phyloP scores from a whole-genome alignment of 2,329 filamentous ascomycete species.

The Teratosphaeriaceae sp. region DNA sequence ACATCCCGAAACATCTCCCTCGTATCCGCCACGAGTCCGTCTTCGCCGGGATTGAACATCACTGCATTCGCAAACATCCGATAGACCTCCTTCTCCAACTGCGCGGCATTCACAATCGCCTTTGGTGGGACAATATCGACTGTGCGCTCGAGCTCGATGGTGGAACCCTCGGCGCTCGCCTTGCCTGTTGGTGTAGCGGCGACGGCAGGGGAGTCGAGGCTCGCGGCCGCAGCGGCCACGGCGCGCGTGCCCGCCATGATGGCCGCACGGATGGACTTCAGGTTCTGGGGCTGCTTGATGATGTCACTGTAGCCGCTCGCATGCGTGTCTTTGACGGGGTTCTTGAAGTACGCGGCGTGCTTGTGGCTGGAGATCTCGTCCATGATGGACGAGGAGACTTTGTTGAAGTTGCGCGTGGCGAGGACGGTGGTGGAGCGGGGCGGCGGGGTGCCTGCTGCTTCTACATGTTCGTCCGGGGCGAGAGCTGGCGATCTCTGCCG shows the following conservation, averaged over 20 bases:
- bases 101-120: slow-evolving; percentile 86
- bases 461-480: slow-evolving; percentile 9
- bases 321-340: slow-evolving; percentile 43
- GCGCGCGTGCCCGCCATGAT: slow-evolving; percentile 49
- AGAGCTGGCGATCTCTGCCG: slow-evolving; percentile 24
- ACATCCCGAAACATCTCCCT: slow-evolving; percentile 86
- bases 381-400: slow-evolving; percentile 43
- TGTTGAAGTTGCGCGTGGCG: slow-evolving; percentile 43
- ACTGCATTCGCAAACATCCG: slow-evolving; percentile 98
- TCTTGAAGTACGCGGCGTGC: slow-evolving; percentile 45
- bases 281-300: slow-evolving; percentile 45
- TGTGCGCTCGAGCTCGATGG: slow-evolving; percentile 59
- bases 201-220: slow-evolving; percentile 50
- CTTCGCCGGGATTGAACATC: slow-evolving; percentile 96
- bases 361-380: slow-evolving; percentile 47
- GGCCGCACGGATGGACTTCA: slow-evolving; percentile 45
- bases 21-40: slow-evolving; percentile 81
- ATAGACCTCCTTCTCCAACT: slow-evolving; percentile 87
- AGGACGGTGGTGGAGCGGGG: slow-evolving; percentile 31
- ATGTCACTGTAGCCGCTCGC: slow-evolving; percentile 47
- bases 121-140: slow-evolving; percentile 77
- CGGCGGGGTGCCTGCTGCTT: slow-evolving; percentile 17
- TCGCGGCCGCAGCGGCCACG: slow-evolving; percentile 44
- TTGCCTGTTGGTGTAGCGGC: slow-evolving; percentile 36
- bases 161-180: slow-evolving; percentile 13